Percentiles rank a stretch among this genome's conserved stretches.
Evolutionary conservation across 129 eudicot genomes (phyloP).

Genomic region (Flaveria linearis): DNA sequence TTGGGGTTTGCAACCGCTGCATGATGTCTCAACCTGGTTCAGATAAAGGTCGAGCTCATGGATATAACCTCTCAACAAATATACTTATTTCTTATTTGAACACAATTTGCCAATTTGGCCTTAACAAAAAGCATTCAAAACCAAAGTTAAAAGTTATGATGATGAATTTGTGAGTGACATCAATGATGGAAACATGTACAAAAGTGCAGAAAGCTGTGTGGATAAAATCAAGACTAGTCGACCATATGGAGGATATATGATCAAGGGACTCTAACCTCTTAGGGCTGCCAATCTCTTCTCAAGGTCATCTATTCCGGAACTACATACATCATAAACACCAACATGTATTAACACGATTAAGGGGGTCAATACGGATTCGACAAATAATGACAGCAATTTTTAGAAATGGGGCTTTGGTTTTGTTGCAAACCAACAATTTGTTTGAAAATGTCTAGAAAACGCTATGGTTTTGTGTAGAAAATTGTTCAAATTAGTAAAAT

Average conservation of each 20-base stretch:
- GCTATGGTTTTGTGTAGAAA: no score
- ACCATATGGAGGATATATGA: conserved; percentile 24
- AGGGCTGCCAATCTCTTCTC: conserved; percentile 97
- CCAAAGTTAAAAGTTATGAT: conserved; percentile 22
- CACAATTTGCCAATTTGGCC: conserved; percentile 23
- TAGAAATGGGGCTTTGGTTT: background rate
- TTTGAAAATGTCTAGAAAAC: background rate
- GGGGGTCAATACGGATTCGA: background rate
- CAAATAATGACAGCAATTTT: background rate
- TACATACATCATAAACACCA: conserved; percentile 37
- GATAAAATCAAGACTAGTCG: conserved; percentile 10
- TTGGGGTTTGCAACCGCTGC: background rate
- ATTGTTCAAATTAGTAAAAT: no score
- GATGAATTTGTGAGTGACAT: conserved; percentile 28
- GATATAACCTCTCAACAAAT: conserved; percentile 14
- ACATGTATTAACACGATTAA: conserved; percentile 2
- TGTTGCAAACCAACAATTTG: background rate
- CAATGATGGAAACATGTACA: conserved; percentile 37
- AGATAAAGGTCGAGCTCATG: conserved; percentile 14
- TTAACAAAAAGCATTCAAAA: conserved; percentile 9
- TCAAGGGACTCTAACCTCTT: conserved; percentile 47
- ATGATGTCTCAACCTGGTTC: background rate
- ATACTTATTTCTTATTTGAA: conserved; percentile 25
- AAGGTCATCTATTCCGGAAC: conserved; percentile 82
- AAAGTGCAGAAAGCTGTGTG: conserved; percentile 24